Conservation (phyloP, 2,329 filamentous ascomycete species). For the Claviceps arundinis region DNA sequence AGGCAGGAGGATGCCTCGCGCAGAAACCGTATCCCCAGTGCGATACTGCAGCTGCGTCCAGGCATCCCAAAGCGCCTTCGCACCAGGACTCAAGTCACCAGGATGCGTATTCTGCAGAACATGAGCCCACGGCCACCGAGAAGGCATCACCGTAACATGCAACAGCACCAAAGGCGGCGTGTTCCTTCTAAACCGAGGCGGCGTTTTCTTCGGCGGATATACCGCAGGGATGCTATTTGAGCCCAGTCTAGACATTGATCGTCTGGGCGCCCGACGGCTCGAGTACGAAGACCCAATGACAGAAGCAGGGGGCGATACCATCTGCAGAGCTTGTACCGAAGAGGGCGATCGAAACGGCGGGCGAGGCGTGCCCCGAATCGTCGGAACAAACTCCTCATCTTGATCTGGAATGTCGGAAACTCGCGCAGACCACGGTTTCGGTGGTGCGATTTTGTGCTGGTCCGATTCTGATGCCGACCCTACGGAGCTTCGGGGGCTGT, state of each 20-base stretch:
- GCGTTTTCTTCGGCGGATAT: constrained; percentile 44
- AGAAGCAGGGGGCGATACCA: constrained; percentile 52
- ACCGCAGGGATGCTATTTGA: constrained; percentile 39
- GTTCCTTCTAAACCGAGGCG: constrained; percentile 41
- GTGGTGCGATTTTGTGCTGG: constrained; percentile 16
- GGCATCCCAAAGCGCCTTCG: constrained; percentile 43
- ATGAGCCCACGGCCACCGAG: constrained; percentile 51
- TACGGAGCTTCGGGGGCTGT: constrained; percentile 42
- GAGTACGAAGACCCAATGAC: constrained; percentile 42
- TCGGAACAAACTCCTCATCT: constrained; percentile 35
- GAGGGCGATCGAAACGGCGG: constrained; percentile 57
- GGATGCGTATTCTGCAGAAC: constrained; percentile 33
- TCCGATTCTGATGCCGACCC: constrained; percentile 33
- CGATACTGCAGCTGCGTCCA: constrained; percentile 58
- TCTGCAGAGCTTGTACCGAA: constrained; percentile 56
- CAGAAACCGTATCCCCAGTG: constrained; percentile 57
- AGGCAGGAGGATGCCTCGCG: constrained; percentile 60
- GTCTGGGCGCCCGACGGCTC: constrained; percentile 31
- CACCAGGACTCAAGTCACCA: constrained; percentile 29
- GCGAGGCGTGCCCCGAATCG: constrained; percentile 44
- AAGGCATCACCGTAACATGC: constrained; percentile 62
- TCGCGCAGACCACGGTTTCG: constrained; percentile 21
- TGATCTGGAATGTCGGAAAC: constrained; percentile 38
- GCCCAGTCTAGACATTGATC: constrained; percentile 42
- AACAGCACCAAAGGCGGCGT: constrained; percentile 60